These are phyloP conservation scores for Hypoxylon lenormandii DNA, from an alignment of 495 filamentous ascomycete species.

Conservation along the genomic window DNA sequence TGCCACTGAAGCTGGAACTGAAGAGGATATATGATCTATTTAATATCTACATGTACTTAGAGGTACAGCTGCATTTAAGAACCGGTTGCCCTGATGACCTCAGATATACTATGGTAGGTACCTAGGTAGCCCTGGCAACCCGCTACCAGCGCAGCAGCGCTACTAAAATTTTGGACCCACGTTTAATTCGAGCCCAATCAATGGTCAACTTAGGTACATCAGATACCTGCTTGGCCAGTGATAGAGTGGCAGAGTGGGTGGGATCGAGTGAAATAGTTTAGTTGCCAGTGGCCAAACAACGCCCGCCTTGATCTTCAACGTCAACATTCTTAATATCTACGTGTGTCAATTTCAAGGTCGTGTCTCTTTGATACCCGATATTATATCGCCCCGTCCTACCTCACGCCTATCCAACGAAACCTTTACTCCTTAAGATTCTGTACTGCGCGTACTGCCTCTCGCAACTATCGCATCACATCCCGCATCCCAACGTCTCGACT, in stretches of 20 bases:
- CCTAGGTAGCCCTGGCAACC: conserved; percentile 15
- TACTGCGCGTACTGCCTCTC: background rate
- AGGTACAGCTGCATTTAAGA: background rate
- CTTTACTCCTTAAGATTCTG: background rate
- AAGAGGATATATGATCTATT: no score
- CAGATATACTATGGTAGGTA: no score
- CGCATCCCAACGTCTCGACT: background rate
- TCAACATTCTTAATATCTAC: conserved; percentile 1
- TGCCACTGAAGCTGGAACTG: no score
- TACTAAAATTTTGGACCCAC: background rate
- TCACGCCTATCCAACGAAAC: background rate
- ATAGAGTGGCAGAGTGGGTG: background rate
- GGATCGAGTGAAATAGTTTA: background rate
- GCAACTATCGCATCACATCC: background rate
- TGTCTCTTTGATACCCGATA: background rate
- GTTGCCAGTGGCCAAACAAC: background rate
- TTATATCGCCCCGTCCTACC: background rate
- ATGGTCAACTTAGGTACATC: no score
- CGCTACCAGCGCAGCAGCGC: background rate
- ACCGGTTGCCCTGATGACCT: conserved; percentile 22
- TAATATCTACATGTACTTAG: no score
- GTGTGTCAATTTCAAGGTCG: background rate
- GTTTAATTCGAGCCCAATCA: conserved; percentile 3
- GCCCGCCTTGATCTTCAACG: background rate
- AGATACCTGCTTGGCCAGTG: no score